Base-by-base conservation (phyloP, 2,329 filamentous ascomycete species). In the Rhinocladiella mackenziei region DNA sequence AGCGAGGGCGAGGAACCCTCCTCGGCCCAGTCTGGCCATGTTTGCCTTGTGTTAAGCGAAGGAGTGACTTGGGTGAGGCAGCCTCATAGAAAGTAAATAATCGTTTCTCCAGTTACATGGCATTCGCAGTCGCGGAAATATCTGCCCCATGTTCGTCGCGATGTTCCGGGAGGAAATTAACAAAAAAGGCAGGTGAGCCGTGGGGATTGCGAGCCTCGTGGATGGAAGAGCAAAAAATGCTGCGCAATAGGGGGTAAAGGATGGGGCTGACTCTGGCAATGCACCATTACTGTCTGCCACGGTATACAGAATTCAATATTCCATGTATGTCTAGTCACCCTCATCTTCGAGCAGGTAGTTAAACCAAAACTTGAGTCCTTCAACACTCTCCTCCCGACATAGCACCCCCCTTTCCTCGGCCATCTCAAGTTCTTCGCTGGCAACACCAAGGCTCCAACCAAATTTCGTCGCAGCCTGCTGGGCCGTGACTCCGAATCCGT, bases 381-480 rank as follows among this genome's bases (percentile, higher is more conserved):
- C 89, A 10, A 97, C 79, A 3, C 88, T 84, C 58, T 94, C 89
- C 63, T 98, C 92, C 35, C 92, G 82, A 63, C 91, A 97, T 14
- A 98, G 64, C 2, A 81, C 80, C 0, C 92, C 92, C 43, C 78
- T 80, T 63, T 97, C 91, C 65, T 98, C 92, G 0, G 89, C 89
- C 91, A 98, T 96, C 62, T 96, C 86, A 9, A 98, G 73, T 67
- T 98, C 92, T 63, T 97, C 92, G 48, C 84, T 86, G 1, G 92
- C 92, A 15, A 98, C 91, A 6, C 92, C 92, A 5, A 98, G 84
- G 62, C 92, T 97, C 92, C 92, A 98, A 4, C 89, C 87, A 65
- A 98, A 98, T 37, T 80, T 75, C 64, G 94, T 86, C 0, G 92
- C 92, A 0, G 81, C 80, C 60, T 97, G 89, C 60, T 92, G 86